These are phyloP conservation scores for Magnusiomyces fungicola DNA, from an alignment of 1,139 yeast genomes.

Conservation along the genomic window DNA sequence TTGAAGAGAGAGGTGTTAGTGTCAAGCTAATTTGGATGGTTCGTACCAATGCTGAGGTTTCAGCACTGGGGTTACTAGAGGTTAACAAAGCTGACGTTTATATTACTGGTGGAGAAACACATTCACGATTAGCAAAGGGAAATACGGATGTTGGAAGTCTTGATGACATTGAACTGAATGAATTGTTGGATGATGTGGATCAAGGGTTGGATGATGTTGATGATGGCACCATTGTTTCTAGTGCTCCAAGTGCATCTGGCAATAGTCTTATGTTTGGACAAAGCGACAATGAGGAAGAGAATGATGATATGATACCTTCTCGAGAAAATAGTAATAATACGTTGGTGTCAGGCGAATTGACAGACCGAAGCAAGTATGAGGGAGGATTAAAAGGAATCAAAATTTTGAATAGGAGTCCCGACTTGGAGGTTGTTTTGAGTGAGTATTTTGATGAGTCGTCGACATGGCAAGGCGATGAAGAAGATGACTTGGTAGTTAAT, in stretches of 20 bases:
- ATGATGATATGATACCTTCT: neutral
- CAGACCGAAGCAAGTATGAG: neutral
- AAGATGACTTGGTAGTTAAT: too few relatives aligned
- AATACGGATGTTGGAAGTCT: conserved; percentile 15
- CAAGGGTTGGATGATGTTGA: conserved; percentile 20
- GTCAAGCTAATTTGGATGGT: conserved; percentile 48
- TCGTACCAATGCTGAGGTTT: conserved; percentile 38
- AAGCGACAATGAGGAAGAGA: neutral
- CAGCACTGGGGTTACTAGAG: conserved; percentile 34
- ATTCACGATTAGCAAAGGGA: conserved; percentile 14
- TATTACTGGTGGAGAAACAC: conserved; percentile 27
- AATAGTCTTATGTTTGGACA: neutral
- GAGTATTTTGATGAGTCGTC: conserved; percentile 19
- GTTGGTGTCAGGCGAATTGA: neutral
- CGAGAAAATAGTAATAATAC: neutral
- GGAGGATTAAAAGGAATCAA: conserved; percentile 16
- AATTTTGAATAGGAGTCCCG: conserved; percentile 28
- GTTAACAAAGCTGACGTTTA: conserved; percentile 31
- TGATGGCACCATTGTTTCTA: conserved; percentile 14
- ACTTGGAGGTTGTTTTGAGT: conserved; percentile 17
- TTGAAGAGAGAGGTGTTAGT: conserved; percentile 16
- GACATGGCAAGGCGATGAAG: too few relatives aligned
- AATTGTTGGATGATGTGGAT: conserved; percentile 18
- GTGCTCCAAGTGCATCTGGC: neutral
- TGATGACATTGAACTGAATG: conserved; percentile 26